Base-by-base conservation (phyloP, 1,139 yeast genomes). In the Blastobotrys malaysiensis region DNA sequence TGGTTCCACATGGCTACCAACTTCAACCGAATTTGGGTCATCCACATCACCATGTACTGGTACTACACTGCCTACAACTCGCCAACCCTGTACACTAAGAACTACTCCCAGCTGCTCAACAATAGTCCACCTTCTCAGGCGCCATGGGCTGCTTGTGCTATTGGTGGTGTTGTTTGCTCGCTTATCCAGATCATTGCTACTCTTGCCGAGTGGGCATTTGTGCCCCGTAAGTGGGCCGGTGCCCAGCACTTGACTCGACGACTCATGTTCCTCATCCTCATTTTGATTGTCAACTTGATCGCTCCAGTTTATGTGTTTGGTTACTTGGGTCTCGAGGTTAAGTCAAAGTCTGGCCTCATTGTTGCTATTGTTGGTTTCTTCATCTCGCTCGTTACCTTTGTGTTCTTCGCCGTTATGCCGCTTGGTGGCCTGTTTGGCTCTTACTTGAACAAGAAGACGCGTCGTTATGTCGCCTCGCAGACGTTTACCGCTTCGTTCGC, bases 221-320 rank as follows among this genome's bases (percentile, higher is more conserved):
- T 93, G 60, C 99, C 99, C 60, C 85, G 98, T 76, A 84, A 86
- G 67, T 93, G 99, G 99, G 95, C 98, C 36, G 99, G 99, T 73
- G 98, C 98, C 72, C 98, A 93, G 76, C 97, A 89, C 71, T 81
- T 93, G 70, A 77, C 90, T 50, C 87, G 97, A 73, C 87, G 99
- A 71, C 77, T 93, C 66, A 67, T 84, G 77, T 87, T 91, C 70
- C 74, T 93, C 70, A 65, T 85, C 55, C 63, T 83, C 52, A 81
- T 91, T 60, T 77, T 91, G 59, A 75, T 79, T 52, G 68, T 85
- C 62, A 93, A 93, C 73, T 76, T 93, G 71, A 93, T 84, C 64
- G 96, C 98, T 46, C 84, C 90, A 46, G 84, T 89, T 53, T 95
- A 88, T 71, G 85, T 90, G 44, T 89, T 89, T 73, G 86, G 85